Evolutionary conservation across 371 early-diverging fungal species (phyloP).

Genomic region (Mucor velutinosus): DNA sequence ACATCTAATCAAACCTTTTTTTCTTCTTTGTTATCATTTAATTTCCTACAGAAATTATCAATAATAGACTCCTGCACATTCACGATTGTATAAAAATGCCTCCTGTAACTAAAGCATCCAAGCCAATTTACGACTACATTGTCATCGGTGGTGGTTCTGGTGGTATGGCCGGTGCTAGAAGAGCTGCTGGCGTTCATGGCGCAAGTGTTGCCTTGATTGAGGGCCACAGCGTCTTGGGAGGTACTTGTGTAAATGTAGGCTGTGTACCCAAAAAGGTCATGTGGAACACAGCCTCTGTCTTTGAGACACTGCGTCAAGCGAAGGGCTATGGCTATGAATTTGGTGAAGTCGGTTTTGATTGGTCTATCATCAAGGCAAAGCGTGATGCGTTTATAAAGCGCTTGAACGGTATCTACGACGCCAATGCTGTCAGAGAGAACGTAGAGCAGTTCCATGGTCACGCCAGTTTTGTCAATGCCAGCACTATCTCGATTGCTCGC

Average conservation of each 20-base stretch:
- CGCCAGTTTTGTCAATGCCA: conserved; percentile 76
- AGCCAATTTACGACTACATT: conserved; percentile 78
- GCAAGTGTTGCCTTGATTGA: conserved; percentile 92
- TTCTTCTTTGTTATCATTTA: not conserved
- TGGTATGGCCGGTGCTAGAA: conserved; percentile 89
- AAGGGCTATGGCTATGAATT: conserved; percentile 82
- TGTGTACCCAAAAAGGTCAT: conserved; percentile 99
- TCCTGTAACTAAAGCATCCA: conserved; percentile 19
- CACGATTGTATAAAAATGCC: conserved; percentile 36
- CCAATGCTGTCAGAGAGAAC: conserved; percentile 79
- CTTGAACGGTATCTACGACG: conserved; percentile 93
- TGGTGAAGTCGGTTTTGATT: conserved; percentile 20
- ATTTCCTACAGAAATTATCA: not conserved
- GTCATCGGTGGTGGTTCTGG: conserved; percentile 92
- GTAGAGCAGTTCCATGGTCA: conserved; percentile 82
- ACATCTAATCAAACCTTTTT: not conserved
- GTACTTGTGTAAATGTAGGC: conserved; percentile 96
- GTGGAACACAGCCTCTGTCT: conserved; percentile 89
- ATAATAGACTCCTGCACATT: conserved; percentile 18
- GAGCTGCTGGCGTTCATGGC: conserved; percentile 87
- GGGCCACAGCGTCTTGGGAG: conserved; percentile 80
- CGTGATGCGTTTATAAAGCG: conserved; percentile 93
- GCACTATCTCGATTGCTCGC: conserved; percentile 65
- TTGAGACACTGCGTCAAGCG: conserved; percentile 84
- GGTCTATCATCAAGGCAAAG: conserved; percentile 71